A percentile compares a stretch with the other conserved stretches of the same genome.
These are phyloP conservation scores for Cercospora janseana DNA, from an alignment of 2,329 filamentous ascomycete genomes.

Conservation along the genomic window DNA sequence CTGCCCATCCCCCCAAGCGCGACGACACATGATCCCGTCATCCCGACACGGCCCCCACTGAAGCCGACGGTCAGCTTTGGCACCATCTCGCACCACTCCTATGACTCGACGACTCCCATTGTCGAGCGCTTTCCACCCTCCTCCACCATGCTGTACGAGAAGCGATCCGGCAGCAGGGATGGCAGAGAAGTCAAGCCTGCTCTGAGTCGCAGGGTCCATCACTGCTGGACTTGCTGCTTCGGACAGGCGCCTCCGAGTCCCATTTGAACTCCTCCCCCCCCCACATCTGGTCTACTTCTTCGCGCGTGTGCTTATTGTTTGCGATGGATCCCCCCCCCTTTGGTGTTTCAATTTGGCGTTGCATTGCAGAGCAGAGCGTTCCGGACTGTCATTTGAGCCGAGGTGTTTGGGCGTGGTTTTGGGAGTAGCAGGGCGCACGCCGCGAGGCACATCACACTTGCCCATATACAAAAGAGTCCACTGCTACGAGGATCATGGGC, in stretches of 20 bases:
- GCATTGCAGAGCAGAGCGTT: neutral
- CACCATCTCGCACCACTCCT: conserved; percentile 19
- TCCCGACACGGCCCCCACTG: conserved; percentile 22
- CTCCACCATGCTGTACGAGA: conserved; percentile 1
- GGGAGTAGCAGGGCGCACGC: neutral
- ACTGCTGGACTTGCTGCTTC: conserved; percentile 5
- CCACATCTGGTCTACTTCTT: neutral
- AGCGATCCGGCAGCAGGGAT: conserved; percentile 1
- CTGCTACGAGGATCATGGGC: too few relatives aligned
- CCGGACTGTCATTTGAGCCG: neutral
- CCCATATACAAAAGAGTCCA: too few relatives aligned
- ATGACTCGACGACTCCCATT: conserved; percentile 17
- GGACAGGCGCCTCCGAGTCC: neutral
- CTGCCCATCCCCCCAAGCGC: neutral
- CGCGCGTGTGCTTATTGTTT: too few relatives aligned
- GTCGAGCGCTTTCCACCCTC: neutral
- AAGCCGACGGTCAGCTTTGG: conserved; percentile 24
- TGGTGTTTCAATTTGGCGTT: neutral
- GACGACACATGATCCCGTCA: conserved; percentile 15
- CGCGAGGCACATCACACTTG: conserved; percentile 2
- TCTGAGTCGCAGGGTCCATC: neutral
- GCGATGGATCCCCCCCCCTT: neutral
- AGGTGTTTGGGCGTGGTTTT: neutral
- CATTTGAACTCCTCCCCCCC: neutral
- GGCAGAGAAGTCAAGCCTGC: neutral